phyloP scores from a whole-genome alignment of 176 grass and related monocot species.

The Pharus latifolius region DNA sequence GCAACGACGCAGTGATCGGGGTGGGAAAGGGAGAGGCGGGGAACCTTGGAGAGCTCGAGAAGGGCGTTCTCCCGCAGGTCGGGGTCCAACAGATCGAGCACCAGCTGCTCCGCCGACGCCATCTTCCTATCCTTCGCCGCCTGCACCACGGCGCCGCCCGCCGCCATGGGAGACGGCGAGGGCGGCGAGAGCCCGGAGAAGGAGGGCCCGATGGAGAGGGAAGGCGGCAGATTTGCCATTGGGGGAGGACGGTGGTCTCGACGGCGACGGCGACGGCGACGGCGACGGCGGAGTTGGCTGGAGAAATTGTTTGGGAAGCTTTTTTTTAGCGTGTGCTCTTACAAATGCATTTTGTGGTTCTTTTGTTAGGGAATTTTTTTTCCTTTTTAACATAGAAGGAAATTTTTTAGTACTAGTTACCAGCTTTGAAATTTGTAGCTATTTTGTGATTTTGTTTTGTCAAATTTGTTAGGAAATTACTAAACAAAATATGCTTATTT shows the following conservation, averaged over 20 bases:
- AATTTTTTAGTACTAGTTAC: too few species aligned
- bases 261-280: background rate
- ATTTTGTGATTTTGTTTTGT: too few species aligned
- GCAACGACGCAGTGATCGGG: background rate
- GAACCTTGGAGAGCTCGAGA: conserved; percentile 72
- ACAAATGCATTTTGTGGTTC: too few species aligned
- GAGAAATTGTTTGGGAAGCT: background rate
- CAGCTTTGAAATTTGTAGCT: too few species aligned
- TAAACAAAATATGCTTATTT: too few species aligned
- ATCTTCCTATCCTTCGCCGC: conserved; percentile 47
- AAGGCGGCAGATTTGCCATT: conserved; percentile 62
- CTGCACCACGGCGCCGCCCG: background rate
- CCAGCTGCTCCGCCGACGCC: conserved; percentile 68
- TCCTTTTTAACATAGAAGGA: too few species aligned
- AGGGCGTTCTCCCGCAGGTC: conserved; percentile 73
- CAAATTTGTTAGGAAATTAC: too few species aligned
- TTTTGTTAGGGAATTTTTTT: too few species aligned
- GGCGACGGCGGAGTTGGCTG: background rate
- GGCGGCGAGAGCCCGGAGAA: conserved; percentile 12
- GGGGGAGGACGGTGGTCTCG: background rate
- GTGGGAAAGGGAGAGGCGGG: background rate
- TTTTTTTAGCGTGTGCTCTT: too few species aligned
- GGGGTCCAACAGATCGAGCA: conserved; percentile 69
- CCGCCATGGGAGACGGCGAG: background rate
- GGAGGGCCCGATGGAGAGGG: conserved; percentile 37